These are phyloP conservation scores for Syncephalastrum contaminatum DNA, from an alignment of 371 early-diverging fungal species.

Conservation along the genomic window DNA sequence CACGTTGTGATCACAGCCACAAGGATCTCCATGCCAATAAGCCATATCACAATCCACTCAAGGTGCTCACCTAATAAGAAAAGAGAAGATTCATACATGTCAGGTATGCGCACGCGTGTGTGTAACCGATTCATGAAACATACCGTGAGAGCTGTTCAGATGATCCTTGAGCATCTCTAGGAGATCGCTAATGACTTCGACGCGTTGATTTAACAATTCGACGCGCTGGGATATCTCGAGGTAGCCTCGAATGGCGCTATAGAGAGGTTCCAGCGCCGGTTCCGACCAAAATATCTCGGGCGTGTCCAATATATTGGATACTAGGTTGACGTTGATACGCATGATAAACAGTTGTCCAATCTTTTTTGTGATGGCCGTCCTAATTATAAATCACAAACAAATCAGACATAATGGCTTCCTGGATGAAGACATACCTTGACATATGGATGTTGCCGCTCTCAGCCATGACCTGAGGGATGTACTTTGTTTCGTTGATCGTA, in stretches of 20 bases:
- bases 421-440: conserved; percentile 60
- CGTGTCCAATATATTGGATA: conserved; percentile 80
- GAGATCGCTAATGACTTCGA: conserved; percentile 71
- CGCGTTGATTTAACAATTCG: conserved; percentile 54
- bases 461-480: conserved; percentile 83
- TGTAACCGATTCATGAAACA: conserved; percentile 1
- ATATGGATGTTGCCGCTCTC: conserved; percentile 78
- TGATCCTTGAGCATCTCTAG: conserved; percentile 88
- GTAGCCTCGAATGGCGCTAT: conserved; percentile 74
- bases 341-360: conserved; percentile 79
- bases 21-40: conserved; percentile 79
- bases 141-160: conserved; percentile 66
- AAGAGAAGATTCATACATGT: neutral
- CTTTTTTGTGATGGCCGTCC: conserved; percentile 63
- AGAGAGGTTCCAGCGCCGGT: conserved; percentile 78
- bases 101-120: neutral
- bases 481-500: conserved; percentile 82
- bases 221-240: conserved; percentile 86
- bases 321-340: conserved; percentile 88
- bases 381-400: conserved; percentile 10
- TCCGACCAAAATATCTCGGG: conserved; percentile 91
- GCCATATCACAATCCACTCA: conserved; percentile 84
- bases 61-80: conserved; percentile 70
- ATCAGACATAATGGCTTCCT: too few relatives aligned
- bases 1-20: conserved; percentile 80